phyloP scores from a whole-genome alignment of 176 grass and related monocot species.

The Zoysia pacifica region DNA sequence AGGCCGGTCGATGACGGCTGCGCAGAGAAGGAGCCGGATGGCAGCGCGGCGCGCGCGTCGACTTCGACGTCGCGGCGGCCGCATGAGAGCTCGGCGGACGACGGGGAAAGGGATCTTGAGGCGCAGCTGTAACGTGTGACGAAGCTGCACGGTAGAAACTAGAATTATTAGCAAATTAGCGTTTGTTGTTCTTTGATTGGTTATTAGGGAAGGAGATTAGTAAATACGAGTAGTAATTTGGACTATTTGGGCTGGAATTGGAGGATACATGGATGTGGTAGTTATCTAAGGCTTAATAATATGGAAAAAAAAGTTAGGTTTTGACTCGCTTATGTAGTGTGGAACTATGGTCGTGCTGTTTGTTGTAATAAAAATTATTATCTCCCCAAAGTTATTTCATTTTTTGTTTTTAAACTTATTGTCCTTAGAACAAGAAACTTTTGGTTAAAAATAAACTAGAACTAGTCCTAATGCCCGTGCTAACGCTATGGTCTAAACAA shows the following conservation, averaged over 20 bases:
- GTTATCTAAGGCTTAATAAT: too few species aligned
- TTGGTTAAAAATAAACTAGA: too few species aligned
- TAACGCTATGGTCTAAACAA: too few species aligned
- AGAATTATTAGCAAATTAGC: neutral
- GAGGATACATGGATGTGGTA: neutral
- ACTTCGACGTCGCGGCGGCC: neutral
- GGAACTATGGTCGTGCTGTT: too few species aligned
- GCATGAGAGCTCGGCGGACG: neutral
- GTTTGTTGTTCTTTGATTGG: neutral
- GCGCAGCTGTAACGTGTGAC: conserved; percentile 28
- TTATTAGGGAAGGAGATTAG: neutral
- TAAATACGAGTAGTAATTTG: neutral
- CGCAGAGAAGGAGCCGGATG: neutral
- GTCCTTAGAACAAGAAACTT: too few species aligned
- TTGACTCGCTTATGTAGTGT: too few species aligned
- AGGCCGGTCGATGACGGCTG: neutral
- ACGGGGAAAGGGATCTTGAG: conserved; percentile 47
- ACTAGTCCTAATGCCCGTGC: too few species aligned
- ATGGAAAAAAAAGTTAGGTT: too few species aligned
- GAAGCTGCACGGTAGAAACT: neutral
- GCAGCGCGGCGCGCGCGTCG: neutral
- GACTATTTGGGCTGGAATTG: neutral
- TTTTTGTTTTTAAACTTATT: too few species aligned
- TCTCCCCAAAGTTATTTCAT: too few species aligned
- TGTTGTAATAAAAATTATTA: too few species aligned